phyloP scores from a whole-genome alignment of 441 rosid species.

The Raphanus hybrid region DNA sequence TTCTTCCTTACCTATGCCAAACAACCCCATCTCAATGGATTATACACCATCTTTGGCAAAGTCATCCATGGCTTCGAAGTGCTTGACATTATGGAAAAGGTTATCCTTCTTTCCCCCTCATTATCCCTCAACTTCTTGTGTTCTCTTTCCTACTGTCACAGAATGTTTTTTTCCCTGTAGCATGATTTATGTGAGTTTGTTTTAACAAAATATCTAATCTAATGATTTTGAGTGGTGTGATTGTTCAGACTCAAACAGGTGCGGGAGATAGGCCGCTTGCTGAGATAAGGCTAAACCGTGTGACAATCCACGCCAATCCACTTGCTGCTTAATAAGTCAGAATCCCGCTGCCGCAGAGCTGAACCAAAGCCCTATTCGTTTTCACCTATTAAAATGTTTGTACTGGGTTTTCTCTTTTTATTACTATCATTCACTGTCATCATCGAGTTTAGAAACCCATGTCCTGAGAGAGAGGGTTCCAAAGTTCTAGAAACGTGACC shows the following conservation, averaged over 20 bases:
- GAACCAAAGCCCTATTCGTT: not conserved
- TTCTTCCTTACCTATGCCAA: slow-evolving; percentile 84
- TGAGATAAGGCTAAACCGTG: slow-evolving; percentile 91
- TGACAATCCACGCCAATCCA: slow-evolving; percentile 94
- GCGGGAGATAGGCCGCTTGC: slow-evolving; percentile 93
- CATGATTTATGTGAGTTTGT: too few species aligned
- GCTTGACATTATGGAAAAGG: slow-evolving; percentile 98
- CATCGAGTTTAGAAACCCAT: not conserved
- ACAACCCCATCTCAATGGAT: slow-evolving; percentile 96
- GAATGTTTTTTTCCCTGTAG: not conserved
- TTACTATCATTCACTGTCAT: not conserved
- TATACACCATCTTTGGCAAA: slow-evolving; percentile 91
- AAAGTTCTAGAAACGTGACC: not conserved
- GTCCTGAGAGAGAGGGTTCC: not conserved
- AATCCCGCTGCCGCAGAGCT: not conserved
- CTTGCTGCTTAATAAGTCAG: slow-evolving; percentile 71
- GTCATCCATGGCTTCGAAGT: slow-evolving; percentile 99
- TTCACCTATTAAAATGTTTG: not conserved
- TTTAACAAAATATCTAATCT: not conserved
- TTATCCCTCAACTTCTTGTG: not conserved
- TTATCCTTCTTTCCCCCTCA: not conserved
- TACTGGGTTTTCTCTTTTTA: not conserved
- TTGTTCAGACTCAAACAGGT: slow-evolving; percentile 85
- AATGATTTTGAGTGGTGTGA: slow-evolving; percentile 15
- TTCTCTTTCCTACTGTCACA: not conserved